Percentiles rank a stretch among this genome's conserved stretches.
phyloP scores from a whole-genome alignment of 768 basidiomycete genomes.

The Sutorius australiensis region DNA sequence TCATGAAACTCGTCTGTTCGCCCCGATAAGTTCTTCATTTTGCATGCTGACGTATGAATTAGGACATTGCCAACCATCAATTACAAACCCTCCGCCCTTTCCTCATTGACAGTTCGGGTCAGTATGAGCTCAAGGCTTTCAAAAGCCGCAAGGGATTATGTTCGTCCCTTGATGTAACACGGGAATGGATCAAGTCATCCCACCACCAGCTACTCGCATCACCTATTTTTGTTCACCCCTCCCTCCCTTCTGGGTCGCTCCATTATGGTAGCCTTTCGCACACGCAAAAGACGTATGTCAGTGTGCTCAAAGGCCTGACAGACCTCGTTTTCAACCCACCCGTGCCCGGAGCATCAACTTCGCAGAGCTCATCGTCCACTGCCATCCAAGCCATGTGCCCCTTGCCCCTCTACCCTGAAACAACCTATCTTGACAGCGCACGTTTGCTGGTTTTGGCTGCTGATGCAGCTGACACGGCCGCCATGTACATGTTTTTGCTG shows the following conservation, averaged over 20 bases:
- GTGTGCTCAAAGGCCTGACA: constrained; percentile 55
- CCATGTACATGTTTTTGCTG: constrained; percentile 76
- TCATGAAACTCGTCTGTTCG: constrained; percentile 86
- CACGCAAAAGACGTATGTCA: constrained; percentile 44
- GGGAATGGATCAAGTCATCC: constrained; percentile 61
- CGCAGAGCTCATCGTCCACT: constrained; percentile 26
- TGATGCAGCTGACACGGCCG: constrained; percentile 72
- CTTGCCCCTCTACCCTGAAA: constrained; percentile 63
- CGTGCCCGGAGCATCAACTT: constrained; percentile 33
- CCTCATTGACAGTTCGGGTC: constrained; percentile 73
- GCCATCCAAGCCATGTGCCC: constrained; percentile 33
- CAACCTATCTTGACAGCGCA: constrained; percentile 72
- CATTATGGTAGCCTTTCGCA: constrained; percentile 44
- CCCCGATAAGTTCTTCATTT: constrained; percentile 13
- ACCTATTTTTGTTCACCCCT: constrained; percentile 42
- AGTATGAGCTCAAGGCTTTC: constrained; percentile 78
- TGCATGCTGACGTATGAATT: constrained; percentile 20
- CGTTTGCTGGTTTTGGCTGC: constrained; percentile 62
- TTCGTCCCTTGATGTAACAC: constrained; percentile 51
- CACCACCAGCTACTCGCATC: constrained; percentile 42
- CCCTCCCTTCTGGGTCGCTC: constrained; percentile 40
- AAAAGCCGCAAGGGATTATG: constrained; percentile 49
- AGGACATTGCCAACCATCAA: constrained; percentile 98
- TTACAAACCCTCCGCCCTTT: constrained; percentile 90
- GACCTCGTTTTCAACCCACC: constrained; percentile 64